phyloP scores from a whole-genome alignment of 306 rosid genomes.

The Cucurbita ficifolia region DNA sequence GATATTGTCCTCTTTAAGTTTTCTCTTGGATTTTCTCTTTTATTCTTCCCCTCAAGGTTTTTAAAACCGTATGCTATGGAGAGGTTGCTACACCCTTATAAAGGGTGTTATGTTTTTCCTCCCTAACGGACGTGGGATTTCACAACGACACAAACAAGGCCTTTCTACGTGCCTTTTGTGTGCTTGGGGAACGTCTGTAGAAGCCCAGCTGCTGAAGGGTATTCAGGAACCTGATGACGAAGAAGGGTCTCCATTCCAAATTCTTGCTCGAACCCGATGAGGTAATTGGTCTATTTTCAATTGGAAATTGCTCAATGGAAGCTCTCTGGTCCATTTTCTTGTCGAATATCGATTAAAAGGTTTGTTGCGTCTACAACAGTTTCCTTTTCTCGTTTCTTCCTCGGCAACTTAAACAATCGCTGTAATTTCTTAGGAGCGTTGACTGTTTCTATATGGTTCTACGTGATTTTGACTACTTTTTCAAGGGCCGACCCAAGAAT shows the following conservation, averaged over 20 bases:
- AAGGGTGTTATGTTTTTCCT: no score
- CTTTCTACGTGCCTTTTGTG: slow-evolving; percentile 61
- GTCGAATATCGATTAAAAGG: background rate
- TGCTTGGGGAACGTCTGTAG: slow-evolving; percentile 87
- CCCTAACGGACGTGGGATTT: no score
- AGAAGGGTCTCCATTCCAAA: slow-evolving; percentile 42
- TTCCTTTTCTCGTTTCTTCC: background rate
- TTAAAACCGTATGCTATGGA: no score
- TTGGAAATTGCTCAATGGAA: background rate
- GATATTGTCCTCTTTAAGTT: no score
- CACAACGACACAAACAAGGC: slow-evolving; percentile 17
- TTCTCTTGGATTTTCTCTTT: no score
- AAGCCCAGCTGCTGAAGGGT: slow-evolving; percentile 98
- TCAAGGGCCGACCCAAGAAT: slow-evolving; percentile 88
- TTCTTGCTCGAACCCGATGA: slow-evolving; percentile 67
- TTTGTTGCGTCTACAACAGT: background rate
- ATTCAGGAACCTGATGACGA: slow-evolving; percentile 57
- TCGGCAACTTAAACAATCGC: background rate
- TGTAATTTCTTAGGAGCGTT: background rate
- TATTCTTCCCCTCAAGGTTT: no score
- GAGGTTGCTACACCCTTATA: no score
- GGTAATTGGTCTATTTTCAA: slow-evolving; percentile 17
- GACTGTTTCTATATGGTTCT: background rate
- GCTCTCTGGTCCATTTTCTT: background rate
- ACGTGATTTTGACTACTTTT: slow-evolving; percentile 11